Conservation (phyloP, 257 asterid genomes). For the Solanum arcanum region DNA sequence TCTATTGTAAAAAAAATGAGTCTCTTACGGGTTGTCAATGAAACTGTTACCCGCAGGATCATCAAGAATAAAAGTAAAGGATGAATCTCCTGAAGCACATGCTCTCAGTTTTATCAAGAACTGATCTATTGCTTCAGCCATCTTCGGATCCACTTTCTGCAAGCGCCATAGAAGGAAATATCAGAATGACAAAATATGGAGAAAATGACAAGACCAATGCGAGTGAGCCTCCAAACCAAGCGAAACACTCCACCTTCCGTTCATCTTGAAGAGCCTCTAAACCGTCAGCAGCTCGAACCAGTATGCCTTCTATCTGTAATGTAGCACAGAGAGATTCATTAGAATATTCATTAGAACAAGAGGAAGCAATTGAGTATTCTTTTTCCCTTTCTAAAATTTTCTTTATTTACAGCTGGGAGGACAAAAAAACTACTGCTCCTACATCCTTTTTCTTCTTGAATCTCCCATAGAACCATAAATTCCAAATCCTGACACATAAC, state of each 20-base stretch:
- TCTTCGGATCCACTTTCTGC: slow-evolving; percentile 76
- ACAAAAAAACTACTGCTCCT: background rate
- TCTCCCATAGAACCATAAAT: background rate
- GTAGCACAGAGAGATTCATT: background rate
- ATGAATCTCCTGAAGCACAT: slow-evolving; percentile 59
- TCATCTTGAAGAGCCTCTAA: slow-evolving; percentile 89
- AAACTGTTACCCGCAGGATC: slow-evolving; percentile 99
- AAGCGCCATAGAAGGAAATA: background rate
- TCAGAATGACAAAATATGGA: background rate
- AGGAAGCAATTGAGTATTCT: background rate
- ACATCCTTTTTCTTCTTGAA: background rate
- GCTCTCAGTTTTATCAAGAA: slow-evolving; percentile 74
- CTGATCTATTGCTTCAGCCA: slow-evolving; percentile 76
- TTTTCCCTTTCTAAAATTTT: background rate
- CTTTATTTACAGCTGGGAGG: background rate
- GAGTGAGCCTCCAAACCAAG: background rate
- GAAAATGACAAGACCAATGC: background rate
- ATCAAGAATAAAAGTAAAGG: slow-evolving; percentile 70
- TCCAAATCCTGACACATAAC: background rate
- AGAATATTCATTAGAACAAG: background rate
- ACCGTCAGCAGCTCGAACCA: slow-evolving; percentile 68
- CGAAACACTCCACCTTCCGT: slow-evolving; percentile 47
- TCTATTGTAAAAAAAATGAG: background rate
- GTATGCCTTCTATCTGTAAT: slow-evolving; percentile 82
- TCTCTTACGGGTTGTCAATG: slow-evolving; percentile 89